phyloP scores from a whole-genome alignment of 148 eudicot species.

The Vaccinium vitisidaea region DNA sequence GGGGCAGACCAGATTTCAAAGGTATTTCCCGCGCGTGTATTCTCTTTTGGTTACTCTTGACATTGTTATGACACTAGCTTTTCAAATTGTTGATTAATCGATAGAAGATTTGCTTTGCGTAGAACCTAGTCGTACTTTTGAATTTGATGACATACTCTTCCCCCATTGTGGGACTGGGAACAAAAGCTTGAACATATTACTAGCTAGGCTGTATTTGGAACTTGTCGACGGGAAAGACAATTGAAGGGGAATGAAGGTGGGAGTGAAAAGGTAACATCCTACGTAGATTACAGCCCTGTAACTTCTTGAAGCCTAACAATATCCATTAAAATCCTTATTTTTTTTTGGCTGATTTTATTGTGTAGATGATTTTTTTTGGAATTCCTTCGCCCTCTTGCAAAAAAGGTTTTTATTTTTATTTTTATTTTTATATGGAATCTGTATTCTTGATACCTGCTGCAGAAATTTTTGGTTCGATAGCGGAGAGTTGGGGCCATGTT shows the following conservation, averaged over 20 bases:
- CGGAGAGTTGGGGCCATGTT: constrained; percentile 62
- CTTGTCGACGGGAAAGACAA: not conserved
- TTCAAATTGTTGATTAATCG: not conserved
- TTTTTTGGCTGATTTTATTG: no score
- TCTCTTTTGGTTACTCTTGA: not conserved
- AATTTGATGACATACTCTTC: no score
- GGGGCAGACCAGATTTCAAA: constrained; percentile 71
- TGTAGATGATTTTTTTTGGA: no score
- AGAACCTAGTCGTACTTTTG: not conserved
- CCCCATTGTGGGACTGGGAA: no score
- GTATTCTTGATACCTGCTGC: constrained; percentile 21
- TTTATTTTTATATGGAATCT: no score
- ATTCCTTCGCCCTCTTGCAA: no score
- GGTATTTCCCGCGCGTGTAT: constrained; percentile 32
- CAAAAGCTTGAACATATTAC: no score
- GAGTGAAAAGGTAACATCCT: not conserved
- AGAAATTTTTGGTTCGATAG: constrained; percentile 58
- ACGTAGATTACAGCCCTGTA: no score
- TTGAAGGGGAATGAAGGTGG: not conserved
- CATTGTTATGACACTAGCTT: not conserved
- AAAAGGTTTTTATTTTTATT: not conserved
- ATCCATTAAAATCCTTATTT: no score
- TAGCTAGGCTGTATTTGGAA: not conserved
- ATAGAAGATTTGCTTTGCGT: not conserved
- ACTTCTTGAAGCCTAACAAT: no score